Evolutionary conservation across 768 basidiomycete species (phyloP).

Genomic region (Tulasnella sp.): DNA sequence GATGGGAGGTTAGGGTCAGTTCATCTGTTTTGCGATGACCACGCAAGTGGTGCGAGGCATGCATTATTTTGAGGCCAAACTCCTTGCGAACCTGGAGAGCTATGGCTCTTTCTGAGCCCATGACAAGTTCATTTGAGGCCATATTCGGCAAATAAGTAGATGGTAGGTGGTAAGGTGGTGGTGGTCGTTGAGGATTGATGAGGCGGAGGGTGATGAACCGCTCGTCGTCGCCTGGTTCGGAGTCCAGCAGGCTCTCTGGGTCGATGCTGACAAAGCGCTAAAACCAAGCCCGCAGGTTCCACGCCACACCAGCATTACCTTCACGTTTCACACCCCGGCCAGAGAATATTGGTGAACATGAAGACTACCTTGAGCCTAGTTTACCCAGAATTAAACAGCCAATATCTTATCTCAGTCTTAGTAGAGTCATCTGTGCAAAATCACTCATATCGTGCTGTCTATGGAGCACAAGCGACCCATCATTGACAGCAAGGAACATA

Average conservation of each 20-base stretch:
- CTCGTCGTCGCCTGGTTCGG: not conserved
- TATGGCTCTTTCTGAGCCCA: conserved; percentile 17
- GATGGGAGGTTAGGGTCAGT: not conserved
- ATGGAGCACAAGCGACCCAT: too few relatives aligned
- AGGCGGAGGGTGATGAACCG: not conserved
- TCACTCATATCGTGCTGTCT: too few relatives aligned
- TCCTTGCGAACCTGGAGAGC: conserved; percentile 17
- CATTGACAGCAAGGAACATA: too few relatives aligned
- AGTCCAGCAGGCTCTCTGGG: not conserved
- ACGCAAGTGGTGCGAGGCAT: not conserved
- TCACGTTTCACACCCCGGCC: not conserved
- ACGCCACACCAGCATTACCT: not conserved
- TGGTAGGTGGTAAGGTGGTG: not conserved
- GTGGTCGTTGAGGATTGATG: not conserved
- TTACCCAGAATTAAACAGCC: too few relatives aligned
- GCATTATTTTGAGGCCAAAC: not conserved
- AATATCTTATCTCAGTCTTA: too few relatives aligned
- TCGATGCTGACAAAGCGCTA: not conserved
- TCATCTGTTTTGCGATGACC: conserved; percentile 20
- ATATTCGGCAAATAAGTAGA: not conserved
- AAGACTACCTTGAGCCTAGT: too few relatives aligned
- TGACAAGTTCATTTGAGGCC: conserved; percentile 13
- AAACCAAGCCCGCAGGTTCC: not conserved
- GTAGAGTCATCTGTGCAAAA: too few relatives aligned
- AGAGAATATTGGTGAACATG: too few relatives aligned